Conservation (phyloP, 192 early-diverging fungal genomes). For the Linnemannia elongata region DNA sequence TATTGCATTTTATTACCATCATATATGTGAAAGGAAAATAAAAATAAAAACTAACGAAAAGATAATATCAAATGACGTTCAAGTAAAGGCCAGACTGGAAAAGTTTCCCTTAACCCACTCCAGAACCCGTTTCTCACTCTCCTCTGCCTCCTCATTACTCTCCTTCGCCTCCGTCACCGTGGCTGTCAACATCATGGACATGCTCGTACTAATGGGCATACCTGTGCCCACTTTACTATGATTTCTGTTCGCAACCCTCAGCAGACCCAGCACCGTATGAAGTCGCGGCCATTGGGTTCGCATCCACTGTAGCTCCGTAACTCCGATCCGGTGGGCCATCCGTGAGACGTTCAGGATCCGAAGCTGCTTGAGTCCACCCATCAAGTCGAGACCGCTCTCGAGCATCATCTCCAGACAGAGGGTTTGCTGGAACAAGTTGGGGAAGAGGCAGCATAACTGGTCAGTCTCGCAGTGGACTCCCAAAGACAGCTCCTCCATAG, state of each 20-base stretch:
- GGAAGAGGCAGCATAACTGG: not conserved
- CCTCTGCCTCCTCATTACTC: not conserved
- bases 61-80: not conserved
- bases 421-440: not conserved
- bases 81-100: not conserved
- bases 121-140: not conserved
- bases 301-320: slow-evolving; percentile 15
- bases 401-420: slow-evolving; percentile 14
- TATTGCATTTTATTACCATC: not conserved
- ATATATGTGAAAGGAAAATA: not conserved
- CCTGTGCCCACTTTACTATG: not conserved
- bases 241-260: not conserved
- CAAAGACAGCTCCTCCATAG: not conserved
- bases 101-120: not conserved
- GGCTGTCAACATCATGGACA: not conserved
- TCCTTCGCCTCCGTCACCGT: not conserved
- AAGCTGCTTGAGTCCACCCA: slow-evolving; percentile 12
- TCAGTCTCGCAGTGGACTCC: slow-evolving; percentile 1
- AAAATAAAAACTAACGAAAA: not conserved
- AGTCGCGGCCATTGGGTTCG: not conserved
- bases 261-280: not conserved
- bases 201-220: not conserved
- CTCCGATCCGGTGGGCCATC: slow-evolving; percentile 22
- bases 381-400: not conserved
- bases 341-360: slow-evolving; percentile 11